phyloP scores from a whole-genome alignment of 768 basidiomycete genomes.

The Lactarius hengduanensis region DNA sequence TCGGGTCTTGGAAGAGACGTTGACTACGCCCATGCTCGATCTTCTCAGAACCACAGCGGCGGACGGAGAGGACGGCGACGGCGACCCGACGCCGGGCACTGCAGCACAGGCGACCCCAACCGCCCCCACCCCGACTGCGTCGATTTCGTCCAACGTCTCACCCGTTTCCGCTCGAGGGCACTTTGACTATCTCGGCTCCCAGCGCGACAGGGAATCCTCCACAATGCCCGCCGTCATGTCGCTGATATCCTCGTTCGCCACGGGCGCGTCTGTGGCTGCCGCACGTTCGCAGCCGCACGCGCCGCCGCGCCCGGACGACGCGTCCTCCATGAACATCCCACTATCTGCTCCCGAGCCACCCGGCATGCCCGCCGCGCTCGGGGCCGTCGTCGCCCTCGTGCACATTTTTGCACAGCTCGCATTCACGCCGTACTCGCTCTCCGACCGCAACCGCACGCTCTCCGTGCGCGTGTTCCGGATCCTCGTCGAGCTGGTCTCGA shows the following conservation, averaged over 20 bases:
- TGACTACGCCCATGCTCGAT: slow-evolving; percentile 24
- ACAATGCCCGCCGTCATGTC: slow-evolving; percentile 61
- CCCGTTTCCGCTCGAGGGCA: slow-evolving; percentile 59
- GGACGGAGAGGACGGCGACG: slow-evolving; percentile 17
- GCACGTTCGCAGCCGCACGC: slow-evolving; percentile 60
- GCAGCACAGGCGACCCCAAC: slow-evolving; percentile 17
- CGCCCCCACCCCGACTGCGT: slow-evolving; percentile 19
- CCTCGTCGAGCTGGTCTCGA: slow-evolving; percentile 48
- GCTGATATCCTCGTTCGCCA: slow-evolving; percentile 57
- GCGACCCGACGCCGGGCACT: slow-evolving; percentile 25
- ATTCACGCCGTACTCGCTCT: slow-evolving; percentile 62
- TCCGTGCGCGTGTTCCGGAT: slow-evolving; percentile 53
- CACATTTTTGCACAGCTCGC: slow-evolving; percentile 66
- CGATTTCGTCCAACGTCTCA: slow-evolving; percentile 39
- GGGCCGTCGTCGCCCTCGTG: slow-evolving; percentile 62
- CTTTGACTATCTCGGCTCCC: slow-evolving; percentile 46
- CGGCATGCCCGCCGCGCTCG: slow-evolving; percentile 46
- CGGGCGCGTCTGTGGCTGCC: slow-evolving; percentile 39
- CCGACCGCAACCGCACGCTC: slow-evolving; percentile 46
- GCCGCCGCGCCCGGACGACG: slow-evolving; percentile 40
- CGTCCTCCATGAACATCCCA: slow-evolving; percentile 35
- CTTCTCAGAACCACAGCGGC: slow-evolving; percentile 22
- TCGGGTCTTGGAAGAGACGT: slow-evolving; percentile 14
- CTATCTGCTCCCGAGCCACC: slow-evolving; percentile 21
- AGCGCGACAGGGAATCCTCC: slow-evolving; percentile 44